A percentile compares a stretch with the other conserved stretches of the same genome.
These are phyloP conservation scores for Oenanthe sinensis DNA, from an alignment of 129 eudicot genomes.

Conservation along the genomic window DNA sequence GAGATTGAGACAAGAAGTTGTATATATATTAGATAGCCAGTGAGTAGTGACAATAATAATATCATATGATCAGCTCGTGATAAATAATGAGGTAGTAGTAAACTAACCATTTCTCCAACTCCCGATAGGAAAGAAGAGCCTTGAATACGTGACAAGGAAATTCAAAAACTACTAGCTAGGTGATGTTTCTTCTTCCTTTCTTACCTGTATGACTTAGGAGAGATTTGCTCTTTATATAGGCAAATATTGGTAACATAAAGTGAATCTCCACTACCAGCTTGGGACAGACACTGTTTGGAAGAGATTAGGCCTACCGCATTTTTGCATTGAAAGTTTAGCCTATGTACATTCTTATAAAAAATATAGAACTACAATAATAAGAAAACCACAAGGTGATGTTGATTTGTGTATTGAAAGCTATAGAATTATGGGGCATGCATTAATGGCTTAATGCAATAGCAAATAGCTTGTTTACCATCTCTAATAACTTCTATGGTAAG, in stretches of 20 bases:
- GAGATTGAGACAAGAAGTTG: constrained; percentile 5
- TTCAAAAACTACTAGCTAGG: not conserved
- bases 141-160: constrained; percentile 9
- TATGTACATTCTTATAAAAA: not conserved
- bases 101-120: constrained; percentile 32
- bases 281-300: constrained; percentile 34
- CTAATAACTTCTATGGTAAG: constrained; percentile 22
- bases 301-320: constrained; percentile 53
- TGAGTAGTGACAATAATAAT: not conserved
- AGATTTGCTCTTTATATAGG: constrained; percentile 48
- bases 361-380: not conserved
- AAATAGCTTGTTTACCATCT: constrained; percentile 12
- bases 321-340: constrained; percentile 34
- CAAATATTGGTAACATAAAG: constrained; percentile 22
- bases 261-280: constrained; percentile 36
- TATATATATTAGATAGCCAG: not conserved
- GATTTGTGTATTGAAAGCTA: constrained; percentile 24
- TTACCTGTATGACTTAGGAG: constrained; percentile 7
- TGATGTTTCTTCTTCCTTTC: not conserved
- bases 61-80: not conserved
- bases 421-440: constrained; percentile 40
- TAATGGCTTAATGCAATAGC: constrained; percentile 21
- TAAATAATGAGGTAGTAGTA: not conserved
- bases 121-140: not conserved
- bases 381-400: constrained; percentile 31